Base-by-base conservation (phyloP, 2,329 filamentous ascomycete genomes). In the Fusarium clavum region DNA sequence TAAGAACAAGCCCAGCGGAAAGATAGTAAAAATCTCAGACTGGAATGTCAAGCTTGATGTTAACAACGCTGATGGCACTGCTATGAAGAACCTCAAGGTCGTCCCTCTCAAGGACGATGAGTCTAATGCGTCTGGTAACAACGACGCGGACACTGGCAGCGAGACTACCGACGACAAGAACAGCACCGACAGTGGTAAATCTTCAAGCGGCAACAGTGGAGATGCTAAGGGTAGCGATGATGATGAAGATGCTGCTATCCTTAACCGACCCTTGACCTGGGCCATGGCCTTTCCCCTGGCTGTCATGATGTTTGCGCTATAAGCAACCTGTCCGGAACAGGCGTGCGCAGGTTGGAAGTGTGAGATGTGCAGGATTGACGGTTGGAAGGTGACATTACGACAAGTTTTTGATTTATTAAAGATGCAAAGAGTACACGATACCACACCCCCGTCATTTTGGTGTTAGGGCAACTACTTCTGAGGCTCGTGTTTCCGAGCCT, bases 1-100 rank as follows among this genome's bases (percentile, higher is more conserved):
- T 64, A 82, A 80, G 51, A 87, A 87, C 69, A 87, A 89, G 59
- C 89, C 90, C 41, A 81, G 78, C 16, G 91, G 91, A 73, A 88
- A 91, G 81, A 80, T 97, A 56, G 86, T 97, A 69, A 79, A 87
- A 67, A 86, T 97, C 73, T 83, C 85, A 52, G 85, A 88, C 72
- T 87, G 93, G 71, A 85, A 84, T 38, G 88, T 94, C 61, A 78
- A 75, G 54, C 75, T 84, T 67, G 73, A 74, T 27, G 81, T 85
- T 73, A 78, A 73, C 60, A 81, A 83, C 64, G 75, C 78, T 8
- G 75, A 82, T 34, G 83, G 83, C 65, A 81, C 78, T 20, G 74
- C 69, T 43, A 71, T 88, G 58, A 79, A 77, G 45, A 77, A 77
- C 75, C 82, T 89, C 49, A 82, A 83, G 63, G 84, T 88, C 53